Percentiles rank a stretch among this genome's conserved stretches.
Conservation (phyloP, 2,329 filamentous ascomycete species). For the Ophiocordyceps sinensis region DNA sequence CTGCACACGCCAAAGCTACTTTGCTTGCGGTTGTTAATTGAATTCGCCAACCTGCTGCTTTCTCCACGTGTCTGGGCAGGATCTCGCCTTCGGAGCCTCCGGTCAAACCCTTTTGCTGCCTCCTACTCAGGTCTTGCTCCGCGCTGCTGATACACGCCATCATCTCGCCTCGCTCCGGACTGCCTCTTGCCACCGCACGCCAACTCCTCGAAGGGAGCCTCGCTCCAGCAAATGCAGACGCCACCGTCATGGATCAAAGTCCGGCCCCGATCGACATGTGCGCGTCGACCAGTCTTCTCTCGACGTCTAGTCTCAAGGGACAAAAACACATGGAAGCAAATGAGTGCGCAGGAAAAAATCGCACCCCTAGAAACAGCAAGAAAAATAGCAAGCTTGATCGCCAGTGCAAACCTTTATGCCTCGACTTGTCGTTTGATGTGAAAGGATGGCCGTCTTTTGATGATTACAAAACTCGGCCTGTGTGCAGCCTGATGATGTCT, state of each 20-base stretch:
- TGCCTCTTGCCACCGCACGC: neutral
- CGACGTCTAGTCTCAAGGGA: neutral
- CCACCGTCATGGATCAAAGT: slow-evolving; percentile 14
- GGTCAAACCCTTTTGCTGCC: too few relatives aligned
- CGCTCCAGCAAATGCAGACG: slow-evolving; percentile 4
- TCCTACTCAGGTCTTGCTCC: too few relatives aligned
- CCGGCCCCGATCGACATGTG: slow-evolving; percentile 11
- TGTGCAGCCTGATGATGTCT: neutral
- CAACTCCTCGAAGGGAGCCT: neutral
- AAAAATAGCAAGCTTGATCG: neutral
- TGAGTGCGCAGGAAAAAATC: too few relatives aligned
- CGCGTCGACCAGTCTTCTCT: neutral
- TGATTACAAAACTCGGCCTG: neutral
- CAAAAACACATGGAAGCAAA: too few relatives aligned
- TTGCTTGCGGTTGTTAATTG: too few relatives aligned
- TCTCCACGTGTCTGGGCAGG: too few relatives aligned
- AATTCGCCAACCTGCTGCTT: too few relatives aligned
- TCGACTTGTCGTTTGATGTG: slow-evolving; percentile 1
- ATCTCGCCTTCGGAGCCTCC: too few relatives aligned
- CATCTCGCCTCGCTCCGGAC: neutral
- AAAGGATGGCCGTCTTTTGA: slow-evolving; percentile 3
- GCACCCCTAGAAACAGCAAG: slow-evolving; percentile 2
- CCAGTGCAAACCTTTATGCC: neutral
- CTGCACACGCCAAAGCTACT: too few relatives aligned
- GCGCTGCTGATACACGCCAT: too few relatives aligned